A percentile compares a stretch with the other conserved stretches of the same genome.
Evolutionary conservation across 495 filamentous ascomycete species (phyloP).

Genomic region (Elasticomyces elasticus): DNA sequence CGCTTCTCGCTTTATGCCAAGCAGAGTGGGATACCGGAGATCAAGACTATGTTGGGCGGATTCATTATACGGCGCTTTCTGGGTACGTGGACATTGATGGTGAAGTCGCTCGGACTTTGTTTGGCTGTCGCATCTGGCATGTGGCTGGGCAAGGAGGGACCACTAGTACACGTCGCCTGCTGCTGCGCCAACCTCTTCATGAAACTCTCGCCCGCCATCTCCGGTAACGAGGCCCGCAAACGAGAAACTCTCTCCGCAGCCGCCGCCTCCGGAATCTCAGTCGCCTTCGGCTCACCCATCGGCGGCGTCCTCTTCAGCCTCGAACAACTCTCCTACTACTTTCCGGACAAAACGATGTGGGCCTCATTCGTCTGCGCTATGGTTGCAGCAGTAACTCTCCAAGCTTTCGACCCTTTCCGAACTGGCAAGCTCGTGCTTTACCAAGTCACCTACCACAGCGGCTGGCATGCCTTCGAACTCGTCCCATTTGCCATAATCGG

Average conservation of each 20-base stretch:
- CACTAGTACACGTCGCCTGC: conserved; percentile 93
- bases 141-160: conserved; percentile 98
- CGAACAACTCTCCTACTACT: conserved; percentile 97
- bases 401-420: conserved; percentile 87
- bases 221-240: conserved; percentile 90
- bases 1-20: conserved; percentile 80
- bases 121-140: conserved; percentile 89
- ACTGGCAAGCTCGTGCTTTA: conserved; percentile 95
- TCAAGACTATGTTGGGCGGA: conserved; percentile 91
- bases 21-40: conserved; percentile 95
- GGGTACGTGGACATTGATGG: conserved; percentile 83
- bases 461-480: conserved; percentile 93
- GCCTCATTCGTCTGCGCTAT: conserved; percentile 98
- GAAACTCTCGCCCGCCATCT: conserved; percentile 75
- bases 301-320: conserved; percentile 92
- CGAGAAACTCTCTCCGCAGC: conserved; percentile 91
- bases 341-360: conserved; percentile 99
- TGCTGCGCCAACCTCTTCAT: conserved; percentile 95
- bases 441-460: conserved; percentile 84
- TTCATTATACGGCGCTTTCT: conserved; percentile 89
- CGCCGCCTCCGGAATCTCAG: conserved; percentile 87
- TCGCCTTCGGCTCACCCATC: conserved; percentile 95
- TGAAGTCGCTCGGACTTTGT: conserved; percentile 87
- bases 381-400: conserved; percentile 87
- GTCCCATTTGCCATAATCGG: conserved; percentile 81